These are phyloP conservation scores for Tothia fuscella DNA, from an alignment of 2,329 filamentous ascomycete species.

Conservation along the genomic window DNA sequence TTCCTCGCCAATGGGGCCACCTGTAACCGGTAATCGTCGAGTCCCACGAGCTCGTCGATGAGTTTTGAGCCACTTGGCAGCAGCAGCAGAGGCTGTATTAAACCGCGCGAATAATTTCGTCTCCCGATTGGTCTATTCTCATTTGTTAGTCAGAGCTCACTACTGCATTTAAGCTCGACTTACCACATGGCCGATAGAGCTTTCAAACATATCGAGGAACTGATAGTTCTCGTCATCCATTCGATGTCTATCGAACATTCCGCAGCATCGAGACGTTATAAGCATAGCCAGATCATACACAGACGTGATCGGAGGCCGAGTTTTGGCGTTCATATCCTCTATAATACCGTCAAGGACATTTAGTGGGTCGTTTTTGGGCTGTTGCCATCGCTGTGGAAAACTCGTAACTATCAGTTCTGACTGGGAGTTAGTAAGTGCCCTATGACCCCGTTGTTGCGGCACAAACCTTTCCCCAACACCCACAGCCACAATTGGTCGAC, in stretches of 20 bases:
- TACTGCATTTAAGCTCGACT: not conserved
- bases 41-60: slow-evolving; percentile 27
- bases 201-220: slow-evolving; percentile 57
- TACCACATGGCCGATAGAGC: slow-evolving; percentile 41
- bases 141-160: not conserved
- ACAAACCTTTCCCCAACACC: slow-evolving; percentile 40
- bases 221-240: slow-evolving; percentile 48
- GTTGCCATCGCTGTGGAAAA: slow-evolving; percentile 47
- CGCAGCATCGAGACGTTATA: slow-evolving; percentile 48
- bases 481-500: slow-evolving; percentile 59
- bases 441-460: slow-evolving; percentile 45
- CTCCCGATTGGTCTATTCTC: slow-evolving; percentile 23
- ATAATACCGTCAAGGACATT: slow-evolving; percentile 53
- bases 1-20: slow-evolving; percentile 23
- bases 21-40: slow-evolving; percentile 16
- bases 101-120: slow-evolving; percentile 49
- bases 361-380: slow-evolving; percentile 49
- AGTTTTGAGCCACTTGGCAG: slow-evolving; percentile 39
- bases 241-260: slow-evolving; percentile 48
- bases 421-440: not conserved
- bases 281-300: slow-evolving; percentile 52
- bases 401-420: slow-evolving; percentile 47
- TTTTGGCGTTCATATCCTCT: slow-evolving; percentile 54
- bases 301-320: slow-evolving; percentile 44
- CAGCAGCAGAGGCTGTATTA: slow-evolving; percentile 45